These are phyloP conservation scores for Pseudovirgaria hyperparasitica DNA, from an alignment of 2,329 filamentous ascomycete genomes.

Conservation along the genomic window DNA sequence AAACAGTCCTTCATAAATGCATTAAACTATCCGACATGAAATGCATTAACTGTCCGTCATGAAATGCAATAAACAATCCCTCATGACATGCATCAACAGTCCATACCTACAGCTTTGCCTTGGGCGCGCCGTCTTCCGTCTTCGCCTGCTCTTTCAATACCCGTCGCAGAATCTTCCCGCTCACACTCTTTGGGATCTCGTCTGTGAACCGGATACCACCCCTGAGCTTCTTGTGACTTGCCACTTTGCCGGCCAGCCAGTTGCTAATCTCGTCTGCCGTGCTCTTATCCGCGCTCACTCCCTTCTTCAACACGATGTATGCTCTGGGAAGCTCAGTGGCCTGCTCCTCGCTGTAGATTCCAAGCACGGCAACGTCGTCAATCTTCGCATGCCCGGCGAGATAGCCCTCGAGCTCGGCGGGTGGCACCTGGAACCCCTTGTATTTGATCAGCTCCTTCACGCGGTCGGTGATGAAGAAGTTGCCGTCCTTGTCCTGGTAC, in stretches of 20 bases:
- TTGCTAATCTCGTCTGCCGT: conserved; percentile 27
- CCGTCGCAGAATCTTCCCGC: conserved; percentile 34
- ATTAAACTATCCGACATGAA: too few species aligned
- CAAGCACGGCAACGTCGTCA: conserved; percentile 32
- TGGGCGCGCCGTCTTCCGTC: conserved; percentile 24
- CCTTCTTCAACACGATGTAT: conserved; percentile 21
- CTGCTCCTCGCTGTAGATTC: conserved; percentile 30
- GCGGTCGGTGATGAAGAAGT: conserved; percentile 85
- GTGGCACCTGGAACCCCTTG: conserved; percentile 35
- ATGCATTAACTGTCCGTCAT: too few species aligned
- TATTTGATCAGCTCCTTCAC: conserved; percentile 31
- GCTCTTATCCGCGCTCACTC: conserved; percentile 16
- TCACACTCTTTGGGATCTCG: conserved; percentile 34
- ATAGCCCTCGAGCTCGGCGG: conserved; percentile 34
- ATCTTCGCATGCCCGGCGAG: conserved; percentile 29
- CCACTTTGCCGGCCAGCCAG: conserved; percentile 30
- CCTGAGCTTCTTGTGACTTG: conserved; percentile 33
- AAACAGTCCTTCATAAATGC: too few species aligned
- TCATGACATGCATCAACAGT: too few species aligned
- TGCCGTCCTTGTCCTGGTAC: conserved; percentile 60
- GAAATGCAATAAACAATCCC: too few species aligned
- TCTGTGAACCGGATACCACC: conserved; percentile 34
- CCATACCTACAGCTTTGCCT: conserved; percentile 31
- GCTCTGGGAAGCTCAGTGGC: conserved; percentile 32
- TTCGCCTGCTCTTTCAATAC: conserved; percentile 30